A percentile compares a stretch with the other conserved stretches of the same genome.
Evolutionary conservation across 2,329 filamentous ascomycete species (phyloP).

Genomic region (Fusarium veterinarium): DNA sequence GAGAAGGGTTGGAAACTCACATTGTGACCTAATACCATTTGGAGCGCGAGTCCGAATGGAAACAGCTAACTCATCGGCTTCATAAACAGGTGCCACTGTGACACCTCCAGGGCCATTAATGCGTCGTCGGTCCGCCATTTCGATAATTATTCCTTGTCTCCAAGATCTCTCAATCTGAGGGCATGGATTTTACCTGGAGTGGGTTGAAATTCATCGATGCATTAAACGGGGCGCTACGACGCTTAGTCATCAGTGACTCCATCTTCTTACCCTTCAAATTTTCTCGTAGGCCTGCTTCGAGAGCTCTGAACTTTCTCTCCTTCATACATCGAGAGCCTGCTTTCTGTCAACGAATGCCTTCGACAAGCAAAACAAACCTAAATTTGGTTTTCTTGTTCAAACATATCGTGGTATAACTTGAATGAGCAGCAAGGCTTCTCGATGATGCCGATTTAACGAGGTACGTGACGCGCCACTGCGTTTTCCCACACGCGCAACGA

Average conservation of each 20-base stretch:
- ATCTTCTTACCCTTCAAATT: conserved; percentile 37
- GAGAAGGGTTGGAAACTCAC: conserved; percentile 61
- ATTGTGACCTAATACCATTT: conserved; percentile 85
- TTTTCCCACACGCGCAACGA: conserved; percentile 54
- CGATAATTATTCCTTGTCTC: conserved; percentile 1
- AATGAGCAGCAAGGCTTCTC: not conserved
- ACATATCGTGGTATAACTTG: not conserved
- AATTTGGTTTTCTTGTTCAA: not conserved
- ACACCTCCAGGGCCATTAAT: conserved; percentile 87
- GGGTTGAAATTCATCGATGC: conserved; percentile 24
- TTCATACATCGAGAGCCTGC: conserved; percentile 23
- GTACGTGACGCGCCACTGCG: conserved; percentile 38
- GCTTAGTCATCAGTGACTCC: conserved; percentile 40
- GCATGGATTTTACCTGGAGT: conserved; percentile 36
- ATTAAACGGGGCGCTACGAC: conserved; percentile 14
- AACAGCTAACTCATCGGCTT: conserved; percentile 57
- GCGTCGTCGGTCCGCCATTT: conserved; percentile 86
- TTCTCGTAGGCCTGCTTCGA: conserved; percentile 14
- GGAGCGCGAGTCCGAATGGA: conserved; percentile 67
- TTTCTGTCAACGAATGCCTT: not conserved
- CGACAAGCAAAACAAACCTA: not conserved
- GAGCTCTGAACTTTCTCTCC: conserved; percentile 22
- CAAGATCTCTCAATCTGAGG: not conserved
- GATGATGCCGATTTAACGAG: conserved; percentile 15
- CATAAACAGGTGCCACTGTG: conserved; percentile 80